These are phyloP conservation scores for Russula brevipes DNA, from an alignment of 768 basidiomycete genomes.

Conservation along the genomic window DNA sequence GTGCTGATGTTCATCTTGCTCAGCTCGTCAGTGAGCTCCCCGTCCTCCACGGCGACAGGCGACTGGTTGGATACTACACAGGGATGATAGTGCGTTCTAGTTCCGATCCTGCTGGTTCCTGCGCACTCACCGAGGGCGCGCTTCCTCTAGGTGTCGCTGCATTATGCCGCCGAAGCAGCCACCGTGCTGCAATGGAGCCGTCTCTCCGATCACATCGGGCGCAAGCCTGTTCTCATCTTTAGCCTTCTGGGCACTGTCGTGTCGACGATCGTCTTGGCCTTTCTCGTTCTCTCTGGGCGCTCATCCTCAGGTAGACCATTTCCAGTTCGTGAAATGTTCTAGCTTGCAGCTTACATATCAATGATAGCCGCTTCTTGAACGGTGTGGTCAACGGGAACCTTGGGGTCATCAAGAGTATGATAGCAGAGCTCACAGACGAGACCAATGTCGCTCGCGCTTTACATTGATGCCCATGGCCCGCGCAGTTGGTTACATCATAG, in stretches of 20 bases:
- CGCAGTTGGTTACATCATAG: conserved; percentile 14
- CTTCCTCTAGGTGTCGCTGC: conserved; percentile 39
- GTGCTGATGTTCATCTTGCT: neutral
- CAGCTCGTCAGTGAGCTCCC: conserved; percentile 42
- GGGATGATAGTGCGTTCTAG: conserved; percentile 41
- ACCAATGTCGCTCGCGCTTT: conserved; percentile 46
- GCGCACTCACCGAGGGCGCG: neutral
- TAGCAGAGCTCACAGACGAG: conserved; percentile 61
- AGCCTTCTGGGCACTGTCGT: conserved; percentile 34
- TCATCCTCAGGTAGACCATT: conserved; percentile 29
- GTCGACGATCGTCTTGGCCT: conserved; percentile 37
- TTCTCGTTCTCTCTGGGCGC: conserved; percentile 33
- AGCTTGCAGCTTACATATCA: no score
- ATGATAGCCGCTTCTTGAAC: conserved; percentile 1
- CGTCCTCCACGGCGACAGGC: conserved; percentile 41
- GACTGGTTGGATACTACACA: conserved; percentile 46
- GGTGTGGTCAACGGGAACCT: conserved; percentile 7
- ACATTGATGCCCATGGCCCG: conserved; percentile 33
- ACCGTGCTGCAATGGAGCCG: conserved; percentile 47
- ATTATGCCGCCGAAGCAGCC: conserved; percentile 43
- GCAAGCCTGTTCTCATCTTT: conserved; percentile 45
- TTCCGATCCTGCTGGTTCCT: neutral
- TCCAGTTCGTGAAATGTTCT: no score
- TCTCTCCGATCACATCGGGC: conserved; percentile 44
- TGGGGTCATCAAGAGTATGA: conserved; percentile 29